Base-by-base conservation (phyloP, 805 yeast genomes). In the Myxozyma lipomycoides region DNA sequence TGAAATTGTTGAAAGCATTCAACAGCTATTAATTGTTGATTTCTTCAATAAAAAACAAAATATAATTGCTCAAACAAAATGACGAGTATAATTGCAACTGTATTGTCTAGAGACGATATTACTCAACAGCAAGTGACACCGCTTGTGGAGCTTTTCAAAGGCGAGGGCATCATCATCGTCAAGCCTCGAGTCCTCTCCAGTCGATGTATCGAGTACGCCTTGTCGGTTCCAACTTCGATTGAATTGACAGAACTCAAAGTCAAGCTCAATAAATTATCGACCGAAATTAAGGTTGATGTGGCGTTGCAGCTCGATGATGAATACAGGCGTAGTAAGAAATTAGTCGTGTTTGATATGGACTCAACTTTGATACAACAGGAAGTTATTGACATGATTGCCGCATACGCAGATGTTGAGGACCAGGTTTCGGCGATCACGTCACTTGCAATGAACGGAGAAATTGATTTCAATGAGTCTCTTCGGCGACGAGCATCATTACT, bases 341-440 rank as follows among this genome's bases (percentile, higher is more conserved):
- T 93, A 44, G 82, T 86, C 55, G 86, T 95, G 9, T 93, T 93
- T 65, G 99, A 93, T 63, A 93, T 93, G 98, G 99, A 93, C 71
- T 89, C 97, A 0, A 93, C 99, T 0, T 72, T 93, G 64, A 93
- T 93, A 58, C 83, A 85, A 66, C 98, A 93, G 69, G 99, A 93
- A 70, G 97, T 93, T 36, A 93, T 93, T 60, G 99, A 93, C 65
- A 69, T 93, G 64, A 91, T 93, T 59, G 98, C 98, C 2, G 88
- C 88, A 0, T 84, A 86, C 62, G 98, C 96, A n/a, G 76, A 78
- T 59, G 95, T 93, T 30, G 96, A 93, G 64, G 81, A 76, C 4
- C 74, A 87, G 66, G 98, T 93, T 4, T 85, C 91, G 3, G 26
- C 76, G 26, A 90, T 93, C 61, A 93, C 99, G 1, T 87, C 84